Percentiles rank a stretch among this genome's conserved stretches.
Evolutionary conservation across 2,329 filamentous ascomycete genomes (phyloP).

Genomic region (Fusarium sp.): DNA sequence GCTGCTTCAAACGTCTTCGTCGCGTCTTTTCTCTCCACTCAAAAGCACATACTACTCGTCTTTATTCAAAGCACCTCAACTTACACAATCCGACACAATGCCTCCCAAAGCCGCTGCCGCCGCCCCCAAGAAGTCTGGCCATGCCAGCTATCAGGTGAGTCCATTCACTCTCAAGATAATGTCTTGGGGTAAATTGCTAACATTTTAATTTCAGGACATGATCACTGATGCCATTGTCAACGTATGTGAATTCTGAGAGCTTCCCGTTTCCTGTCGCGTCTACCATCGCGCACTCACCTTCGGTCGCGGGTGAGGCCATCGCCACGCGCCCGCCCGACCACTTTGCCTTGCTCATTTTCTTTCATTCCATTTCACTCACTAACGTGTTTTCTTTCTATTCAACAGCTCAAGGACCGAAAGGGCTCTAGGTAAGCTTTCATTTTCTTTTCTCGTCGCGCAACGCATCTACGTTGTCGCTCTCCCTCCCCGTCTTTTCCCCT

Average conservation of each 20-base stretch:
- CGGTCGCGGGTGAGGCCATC: conserved; percentile 40
- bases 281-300: conserved; percentile 38
- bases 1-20: conserved; percentile 22
- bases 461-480: conserved; percentile 7
- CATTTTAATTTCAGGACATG: conserved; percentile 62
- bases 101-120: conserved; percentile 68
- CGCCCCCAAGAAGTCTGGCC: conserved; percentile 60
- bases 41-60: conserved; percentile 17
- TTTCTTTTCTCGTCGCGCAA: conserved; percentile 14
- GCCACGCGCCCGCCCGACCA: conserved; percentile 24
- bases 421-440: conserved; percentile 57
- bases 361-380: conserved; percentile 52
- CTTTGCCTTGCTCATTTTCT: conserved; percentile 19
- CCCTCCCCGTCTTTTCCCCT: neutral
- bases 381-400: conserved; percentile 49
- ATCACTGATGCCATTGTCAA: conserved; percentile 71
- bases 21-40: conserved; percentile 44
- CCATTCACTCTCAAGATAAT: conserved; percentile 14
- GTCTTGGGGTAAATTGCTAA: conserved; percentile 5
- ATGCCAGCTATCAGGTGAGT: conserved; percentile 70
- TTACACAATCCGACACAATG: conserved; percentile 58
- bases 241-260: conserved; percentile 57
- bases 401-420: conserved; percentile 71
- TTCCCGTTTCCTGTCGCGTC: conserved; percentile 52
- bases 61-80: conserved; percentile 34